Evolutionary conservation across 257 asterid species (phyloP).

Genomic region (Cordia subcordata): DNA sequence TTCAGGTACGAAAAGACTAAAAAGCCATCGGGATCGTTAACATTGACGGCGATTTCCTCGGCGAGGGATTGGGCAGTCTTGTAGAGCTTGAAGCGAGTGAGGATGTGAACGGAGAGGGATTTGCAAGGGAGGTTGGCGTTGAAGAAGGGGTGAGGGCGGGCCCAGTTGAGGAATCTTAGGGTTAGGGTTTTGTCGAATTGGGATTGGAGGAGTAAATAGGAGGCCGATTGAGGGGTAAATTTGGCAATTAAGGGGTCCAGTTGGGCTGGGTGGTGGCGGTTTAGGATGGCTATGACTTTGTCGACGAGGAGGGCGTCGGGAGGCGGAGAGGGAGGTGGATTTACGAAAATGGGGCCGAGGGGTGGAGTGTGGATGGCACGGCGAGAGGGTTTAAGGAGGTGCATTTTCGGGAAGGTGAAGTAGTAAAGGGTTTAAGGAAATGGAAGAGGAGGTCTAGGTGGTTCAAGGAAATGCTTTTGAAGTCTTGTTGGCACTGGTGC

Average conservation of each 20-base stretch:
- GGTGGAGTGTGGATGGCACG: conserved; percentile 10
- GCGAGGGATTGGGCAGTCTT: conserved; percentile 62
- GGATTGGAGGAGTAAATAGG: conserved; percentile 58
- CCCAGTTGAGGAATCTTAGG: conserved; percentile 64
- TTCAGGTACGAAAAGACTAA: conserved; percentile 46
- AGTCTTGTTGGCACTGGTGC: too few species aligned
- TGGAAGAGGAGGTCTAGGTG: not conserved
- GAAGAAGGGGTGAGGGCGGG: conserved; percentile 56
- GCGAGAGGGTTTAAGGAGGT: conserved; percentile 29
- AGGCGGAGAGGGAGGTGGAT: conserved; percentile 23
- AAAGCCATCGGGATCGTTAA: conserved; percentile 32
- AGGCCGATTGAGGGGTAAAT: conserved; percentile 62
- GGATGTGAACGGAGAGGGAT: conserved; percentile 66
- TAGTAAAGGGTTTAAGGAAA: not conserved
- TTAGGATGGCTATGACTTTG: conserved; percentile 54
- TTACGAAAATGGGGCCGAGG: conserved; percentile 9
- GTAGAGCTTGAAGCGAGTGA: conserved; percentile 74
- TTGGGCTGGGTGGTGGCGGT: conserved; percentile 38
- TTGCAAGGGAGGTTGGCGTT: conserved; percentile 46
- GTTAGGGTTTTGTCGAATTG: conserved; percentile 39
- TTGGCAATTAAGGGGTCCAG: conserved; percentile 48
- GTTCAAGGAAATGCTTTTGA: too few species aligned
- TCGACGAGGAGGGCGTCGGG: conserved; percentile 39
- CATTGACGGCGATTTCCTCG: conserved; percentile 36
- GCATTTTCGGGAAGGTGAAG: conserved; percentile 36